Base-by-base conservation (phyloP, 2,329 filamentous ascomycete species). In the Aspergillus unguis region DNA sequence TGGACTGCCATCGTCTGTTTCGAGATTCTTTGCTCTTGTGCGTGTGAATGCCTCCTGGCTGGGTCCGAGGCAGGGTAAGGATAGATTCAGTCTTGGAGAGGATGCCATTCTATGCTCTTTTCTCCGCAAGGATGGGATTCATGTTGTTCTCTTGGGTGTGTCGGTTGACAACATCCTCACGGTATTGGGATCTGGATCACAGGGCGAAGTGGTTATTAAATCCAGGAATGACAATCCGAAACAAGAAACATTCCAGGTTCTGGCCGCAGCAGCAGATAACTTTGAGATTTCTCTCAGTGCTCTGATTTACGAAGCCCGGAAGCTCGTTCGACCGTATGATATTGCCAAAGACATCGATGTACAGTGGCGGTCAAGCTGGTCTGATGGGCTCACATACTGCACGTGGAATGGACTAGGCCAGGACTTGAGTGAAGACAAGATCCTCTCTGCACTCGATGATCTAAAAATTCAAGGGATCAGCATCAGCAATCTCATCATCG, bases 331-430 rank as follows among this genome's bases (percentile, higher is more conserved):
- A 11, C 66, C 65, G 11, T 69, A 67, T 55, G 48, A 56, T 17
- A 31, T 53, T 25, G 37, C 62, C 76, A 50, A 69, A 81, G 73
- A 52, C 36, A 61, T 62, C 5, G 56, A 71, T 74, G 61, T 64
- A 9, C 71, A 76, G 65, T 96, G 90, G 90, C 75, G 89, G 44
- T 85, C 94, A 58, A 84, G 88, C 54, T 96, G 92, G 91, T 92
- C 92, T 65, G 94, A 97, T 68, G 90, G 91, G 0, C 76, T 99
- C 35, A 89, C 91, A 0, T 99, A 94, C 67, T 99, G 94, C 68
- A 99, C 94, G 0, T 99, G 94, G 94, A 99, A 97, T 65, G 88
- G 85, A 0, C 77, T 99, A 0, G 94, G 94, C 0, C 90, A 95
- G 62, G 76, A 85, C 41, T 77, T 99, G 32, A 94, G 86, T 0